Base-by-base conservation (phyloP, 2,329 filamentous ascomycete species). In the Furcasterigmium furcatum region DNA sequence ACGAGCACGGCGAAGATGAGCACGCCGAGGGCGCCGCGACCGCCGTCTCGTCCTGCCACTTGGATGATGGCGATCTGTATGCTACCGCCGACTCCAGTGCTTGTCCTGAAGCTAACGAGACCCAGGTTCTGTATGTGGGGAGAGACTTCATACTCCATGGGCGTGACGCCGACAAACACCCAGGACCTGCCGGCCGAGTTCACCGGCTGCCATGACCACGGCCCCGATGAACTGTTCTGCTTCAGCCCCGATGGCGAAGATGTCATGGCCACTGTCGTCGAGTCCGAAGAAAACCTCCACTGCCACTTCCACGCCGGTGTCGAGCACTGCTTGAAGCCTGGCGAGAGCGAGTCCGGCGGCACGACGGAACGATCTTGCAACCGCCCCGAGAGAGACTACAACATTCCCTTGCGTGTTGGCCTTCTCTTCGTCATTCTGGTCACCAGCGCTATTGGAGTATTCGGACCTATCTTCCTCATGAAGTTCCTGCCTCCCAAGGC, bases 241-340 rank as follows among this genome's bases (percentile, higher is more conserved):
- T 58, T 85, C n/a, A 77, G 70, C 20, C 67, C 75, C 2, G 65
- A 74, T 32, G 83, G 82, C 16, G 70, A 76, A 20, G 83, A 88
- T 42, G 79, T 87, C 13, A 53, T 76, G 2, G 61, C 67, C 20
- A 68, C 73, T 13, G 56, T 56, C 3, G 56, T 57, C 1, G 57
- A 55, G 6, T 46, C 55, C 14, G 52, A 50, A 4, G 58, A 57
- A 12, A 55, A 52, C 4, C 48, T 50, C 13, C 55, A 79, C 54
- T 89, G 85, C 54, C 87, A 91, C 58, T 88, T 85, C 62, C 86
- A 91, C 54, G 85, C 85, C 9, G 85, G 85, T 30, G 82, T 90
- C 19, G 83, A 88, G 84, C 43, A 38, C 43, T 45, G 43, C 35
- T 13, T 45, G 9, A 19, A 13, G n/a, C 32, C 41, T 36, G 67